Conservation (phyloP, 148 eudicot genomes). For the Diospyros lotus region DNA sequence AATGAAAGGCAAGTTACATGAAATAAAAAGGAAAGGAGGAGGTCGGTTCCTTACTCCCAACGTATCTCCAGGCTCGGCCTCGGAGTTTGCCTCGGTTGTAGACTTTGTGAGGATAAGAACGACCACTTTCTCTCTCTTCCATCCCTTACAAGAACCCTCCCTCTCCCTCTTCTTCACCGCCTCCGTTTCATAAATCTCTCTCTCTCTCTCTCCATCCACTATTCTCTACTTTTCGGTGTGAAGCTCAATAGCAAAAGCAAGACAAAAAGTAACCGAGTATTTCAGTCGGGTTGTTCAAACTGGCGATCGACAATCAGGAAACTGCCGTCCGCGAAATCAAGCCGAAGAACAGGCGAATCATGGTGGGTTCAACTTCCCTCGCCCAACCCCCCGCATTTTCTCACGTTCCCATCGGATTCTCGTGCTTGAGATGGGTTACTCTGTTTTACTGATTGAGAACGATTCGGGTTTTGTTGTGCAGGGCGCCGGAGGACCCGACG, state of each 20-base stretch:
- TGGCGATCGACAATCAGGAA: constrained; percentile 80
- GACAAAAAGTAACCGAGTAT: constrained; percentile 1
- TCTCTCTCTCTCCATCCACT: not conserved
- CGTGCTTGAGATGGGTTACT: not conserved
- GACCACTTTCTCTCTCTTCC: constrained; percentile 12
- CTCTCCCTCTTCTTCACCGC: constrained; percentile 2
- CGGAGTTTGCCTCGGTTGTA: constrained; percentile 26
- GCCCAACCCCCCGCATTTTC: not conserved
- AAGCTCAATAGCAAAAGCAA: not conserved
- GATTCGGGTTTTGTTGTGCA: not conserved
- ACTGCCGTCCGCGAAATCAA: constrained; percentile 57
- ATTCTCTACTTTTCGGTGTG: not conserved
- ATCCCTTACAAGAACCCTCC: constrained; percentile 20
- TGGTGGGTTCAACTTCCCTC: constrained; percentile 30
- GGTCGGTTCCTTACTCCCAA: constrained; percentile 49
- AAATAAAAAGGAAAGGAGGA: constrained; percentile 13
- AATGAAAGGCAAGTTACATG: constrained; percentile 1
- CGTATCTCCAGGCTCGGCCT: constrained; percentile 35
- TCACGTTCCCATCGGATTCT: not conserved
- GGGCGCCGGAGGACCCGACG: constrained; percentile 68
- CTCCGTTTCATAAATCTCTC: constrained; percentile 10
- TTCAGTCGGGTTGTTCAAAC: constrained; percentile 28
- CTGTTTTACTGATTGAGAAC: not conserved
- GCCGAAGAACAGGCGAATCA: constrained; percentile 69
- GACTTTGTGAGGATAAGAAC: constrained; percentile 38